Conservation (phyloP, 1,284 basidiomycete genomes). For the Austropuccinia psidii region DNA sequence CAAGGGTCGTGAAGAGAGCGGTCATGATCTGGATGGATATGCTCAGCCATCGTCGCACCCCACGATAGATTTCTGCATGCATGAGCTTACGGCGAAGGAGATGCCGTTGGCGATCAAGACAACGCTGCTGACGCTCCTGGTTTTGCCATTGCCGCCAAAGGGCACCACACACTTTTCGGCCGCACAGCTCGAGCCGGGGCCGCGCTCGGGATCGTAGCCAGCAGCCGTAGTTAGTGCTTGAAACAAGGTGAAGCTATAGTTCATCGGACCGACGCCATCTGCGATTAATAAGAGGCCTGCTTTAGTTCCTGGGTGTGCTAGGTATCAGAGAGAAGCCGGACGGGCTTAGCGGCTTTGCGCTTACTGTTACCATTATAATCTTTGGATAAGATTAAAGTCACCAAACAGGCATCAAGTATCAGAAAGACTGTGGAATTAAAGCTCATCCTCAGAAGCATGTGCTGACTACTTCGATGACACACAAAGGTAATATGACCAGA, state of each 20-base stretch:
- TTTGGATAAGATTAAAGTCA: not conserved
- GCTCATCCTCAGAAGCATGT: not conserved
- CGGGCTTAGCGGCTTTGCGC: too few relatives aligned
- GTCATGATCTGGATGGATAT: slow-evolving; percentile 30
- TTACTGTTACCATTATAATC: slow-evolving; percentile 37
- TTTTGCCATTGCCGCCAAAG: not conserved
- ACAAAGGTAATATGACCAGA: slow-evolving; percentile 37
- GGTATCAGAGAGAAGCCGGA: too few relatives aligned
- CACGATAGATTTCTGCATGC: not conserved
- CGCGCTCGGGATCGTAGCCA: slow-evolving; percentile 31
- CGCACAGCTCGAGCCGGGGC: slow-evolving; percentile 9
- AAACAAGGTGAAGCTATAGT: slow-evolving; percentile 30
- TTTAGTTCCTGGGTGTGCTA: too few relatives aligned
- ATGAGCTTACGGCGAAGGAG: slow-evolving; percentile 19
- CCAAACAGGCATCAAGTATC: too few relatives aligned
- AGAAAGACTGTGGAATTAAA: not conserved
- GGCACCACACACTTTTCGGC: slow-evolving; percentile 19
- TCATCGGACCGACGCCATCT: slow-evolving; percentile 35
- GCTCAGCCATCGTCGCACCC: not conserved
- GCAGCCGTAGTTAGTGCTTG: slow-evolving; percentile 24
- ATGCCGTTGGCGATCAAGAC: slow-evolving; percentile 34
- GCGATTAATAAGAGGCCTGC: too few relatives aligned
- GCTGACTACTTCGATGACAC: not conserved
- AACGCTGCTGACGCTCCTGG: slow-evolving; percentile 26
- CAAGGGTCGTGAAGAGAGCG: slow-evolving; percentile 27